A percentile compares a stretch with the other conserved stretches of the same genome.
phyloP scores from a whole-genome alignment of 441 rosid species.

The Raphanus hybrid region DNA sequence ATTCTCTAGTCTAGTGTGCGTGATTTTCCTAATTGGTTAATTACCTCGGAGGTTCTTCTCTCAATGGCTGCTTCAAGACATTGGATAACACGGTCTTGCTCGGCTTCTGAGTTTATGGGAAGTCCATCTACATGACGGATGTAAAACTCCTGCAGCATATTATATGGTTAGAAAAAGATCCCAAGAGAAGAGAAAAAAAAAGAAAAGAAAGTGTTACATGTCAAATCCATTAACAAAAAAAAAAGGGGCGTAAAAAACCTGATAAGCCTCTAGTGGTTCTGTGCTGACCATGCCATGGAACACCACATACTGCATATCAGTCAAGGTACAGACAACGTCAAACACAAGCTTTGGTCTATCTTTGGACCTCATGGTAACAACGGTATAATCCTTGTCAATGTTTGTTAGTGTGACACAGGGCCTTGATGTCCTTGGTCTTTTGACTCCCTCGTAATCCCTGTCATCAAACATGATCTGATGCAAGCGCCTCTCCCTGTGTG shows the following conservation, averaged over 20 bases:
- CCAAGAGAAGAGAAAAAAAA: neutral
- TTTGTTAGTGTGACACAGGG: conserved; percentile 74
- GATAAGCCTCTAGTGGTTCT: conserved; percentile 80
- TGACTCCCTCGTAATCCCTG: conserved; percentile 80
- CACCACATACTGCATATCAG: conserved; percentile 94
- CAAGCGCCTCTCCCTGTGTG: conserved; percentile 82
- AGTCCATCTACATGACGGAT: conserved; percentile 92
- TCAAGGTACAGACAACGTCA: conserved; percentile 86
- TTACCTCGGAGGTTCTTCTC: conserved; percentile 79
- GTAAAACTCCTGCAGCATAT: conserved; percentile 73
- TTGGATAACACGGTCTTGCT: conserved; percentile 79
- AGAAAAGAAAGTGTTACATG: neutral
- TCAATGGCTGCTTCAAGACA: conserved; percentile 96
- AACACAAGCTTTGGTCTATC: conserved; percentile 95
- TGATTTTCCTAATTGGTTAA: conserved; percentile 24
- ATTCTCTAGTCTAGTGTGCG: neutral
- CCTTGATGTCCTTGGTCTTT: conserved; percentile 50
- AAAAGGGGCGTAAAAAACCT: conserved; percentile 47
- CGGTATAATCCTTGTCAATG: conserved; percentile 84
- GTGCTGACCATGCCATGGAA: conserved; percentile 90
- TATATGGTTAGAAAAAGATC: conserved; percentile 4
- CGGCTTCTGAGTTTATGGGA: conserved; percentile 88
- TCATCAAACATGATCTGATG: conserved; percentile 96
- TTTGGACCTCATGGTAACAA: conserved; percentile 79
- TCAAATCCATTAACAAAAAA: neutral